Base-by-base conservation (phyloP, 75 land plant species). In the Pseudotsuga menziesii region DNA sequence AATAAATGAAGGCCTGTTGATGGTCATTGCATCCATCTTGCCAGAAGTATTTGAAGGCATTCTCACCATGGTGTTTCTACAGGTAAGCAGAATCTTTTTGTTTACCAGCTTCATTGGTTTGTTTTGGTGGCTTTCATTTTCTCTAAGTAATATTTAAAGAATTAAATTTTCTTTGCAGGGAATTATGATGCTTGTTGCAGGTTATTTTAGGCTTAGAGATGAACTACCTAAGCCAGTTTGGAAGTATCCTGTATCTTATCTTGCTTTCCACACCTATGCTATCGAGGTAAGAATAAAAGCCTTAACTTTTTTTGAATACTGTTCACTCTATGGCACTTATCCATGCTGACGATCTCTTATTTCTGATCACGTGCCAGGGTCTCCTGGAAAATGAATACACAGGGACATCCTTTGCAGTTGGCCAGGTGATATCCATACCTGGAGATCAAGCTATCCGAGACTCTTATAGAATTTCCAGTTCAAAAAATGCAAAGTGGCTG, bases 191-290 rank as follows among this genome's bases (percentile, higher is more conserved):
- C 87, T 93, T 32, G 85, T 85, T 0, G 90, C 90, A 1, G 96
- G 96, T 16, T 91, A 86, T 78, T 89, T 93, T 78, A 81, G 94
- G 78, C 72, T 87, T 12, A 74, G 84, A 27, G 88, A 78, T 70
- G 87, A 69, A 56, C 67, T 93, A 70, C 94, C 94, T 52, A 81
- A 76, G 69, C 87, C 94, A 19, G 73, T 89, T 5, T 91, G 96
- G 96, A 91, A 74, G 35, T 93, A 91, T 75, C 96, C 96, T 23
- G 13, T 87, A 20, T 93, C 96, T 20, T 93, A 91, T 69, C 63
- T 91, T 76, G 84, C 96, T 67, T 93, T 93, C 84, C 94, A 93
- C 81, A 91, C 96, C 23, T 93, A 93, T 75, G 85, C 94, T 22
- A 83, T 93, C 72, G 85, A 91, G 93, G 96, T 80, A 86, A 83